These are phyloP conservation scores for Penicillium nucicola DNA, from an alignment of 495 filamentous ascomycete species.

Conservation along the genomic window DNA sequence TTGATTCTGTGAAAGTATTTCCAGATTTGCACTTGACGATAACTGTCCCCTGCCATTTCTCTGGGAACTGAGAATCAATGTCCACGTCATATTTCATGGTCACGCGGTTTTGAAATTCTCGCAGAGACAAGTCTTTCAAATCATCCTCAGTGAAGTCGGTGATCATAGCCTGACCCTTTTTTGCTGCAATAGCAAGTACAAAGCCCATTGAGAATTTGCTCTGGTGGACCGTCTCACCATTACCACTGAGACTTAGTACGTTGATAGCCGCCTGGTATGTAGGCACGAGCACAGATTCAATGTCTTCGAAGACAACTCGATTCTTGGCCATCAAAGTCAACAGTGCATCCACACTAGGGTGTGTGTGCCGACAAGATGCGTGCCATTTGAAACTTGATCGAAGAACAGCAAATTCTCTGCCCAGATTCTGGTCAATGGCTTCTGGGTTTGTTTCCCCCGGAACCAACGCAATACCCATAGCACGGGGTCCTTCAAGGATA, in stretches of 20 bases:
- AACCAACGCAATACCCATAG: constrained; percentile 30
- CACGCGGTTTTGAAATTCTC: constrained; percentile 29
- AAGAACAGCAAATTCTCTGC: constrained; percentile 22
- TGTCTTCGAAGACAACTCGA: constrained; percentile 25
- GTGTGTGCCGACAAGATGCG: constrained; percentile 35
- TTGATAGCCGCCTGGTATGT: constrained; percentile 35
- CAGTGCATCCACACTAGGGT: constrained; percentile 34
- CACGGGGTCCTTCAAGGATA: constrained; percentile 33
- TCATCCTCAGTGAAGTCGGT: constrained; percentile 33
- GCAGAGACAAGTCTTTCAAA: constrained; percentile 19
- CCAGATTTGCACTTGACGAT: constrained; percentile 29
- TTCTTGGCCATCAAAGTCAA: constrained; percentile 30
- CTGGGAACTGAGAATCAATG: constrained; percentile 31
- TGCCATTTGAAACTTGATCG: constrained; percentile 38
- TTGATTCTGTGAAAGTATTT: constrained; percentile 20
- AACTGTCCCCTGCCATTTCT: constrained; percentile 30
- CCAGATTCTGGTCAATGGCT: constrained; percentile 28
- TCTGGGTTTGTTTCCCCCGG: constrained; percentile 23
- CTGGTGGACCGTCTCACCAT: constrained; percentile 33
- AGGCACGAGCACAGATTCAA: constrained; percentile 23
- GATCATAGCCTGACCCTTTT: constrained; percentile 34
- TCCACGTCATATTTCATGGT: constrained; percentile 26
- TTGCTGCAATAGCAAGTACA: constrained; percentile 35
- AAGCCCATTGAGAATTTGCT: constrained; percentile 42
- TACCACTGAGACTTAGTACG: constrained; percentile 28